Evolutionary conservation across 306 rosid species (phyloP).

Genomic region (Fagus sylvatica): DNA sequence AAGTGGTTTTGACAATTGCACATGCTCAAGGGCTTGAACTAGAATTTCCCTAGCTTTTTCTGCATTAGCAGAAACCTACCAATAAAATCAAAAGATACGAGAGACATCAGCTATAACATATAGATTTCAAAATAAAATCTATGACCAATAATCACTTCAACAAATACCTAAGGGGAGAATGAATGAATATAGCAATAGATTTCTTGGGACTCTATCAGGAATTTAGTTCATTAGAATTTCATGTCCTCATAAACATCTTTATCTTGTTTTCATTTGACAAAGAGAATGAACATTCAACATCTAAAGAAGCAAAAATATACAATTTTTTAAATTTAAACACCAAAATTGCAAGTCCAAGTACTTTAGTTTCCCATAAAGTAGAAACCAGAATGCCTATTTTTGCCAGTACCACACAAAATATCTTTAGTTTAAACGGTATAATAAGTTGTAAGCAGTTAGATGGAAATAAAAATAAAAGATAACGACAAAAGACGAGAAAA

Average conservation of each 20-base stretch:
- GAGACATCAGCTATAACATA: conserved; percentile 16
- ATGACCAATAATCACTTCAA: background rate
- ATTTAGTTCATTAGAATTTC: background rate
- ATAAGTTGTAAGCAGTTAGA: background rate
- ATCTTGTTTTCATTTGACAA: background rate
- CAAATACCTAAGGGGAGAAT: background rate
- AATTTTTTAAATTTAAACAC: background rate
- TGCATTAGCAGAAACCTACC: conserved; percentile 75
- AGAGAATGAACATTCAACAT: background rate
- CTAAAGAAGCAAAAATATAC: background rate
- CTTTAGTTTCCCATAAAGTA: background rate
- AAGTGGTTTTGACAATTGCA: conserved; percentile 64
- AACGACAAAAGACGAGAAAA: background rate
- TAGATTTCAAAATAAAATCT: background rate
- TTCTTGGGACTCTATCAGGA: background rate
- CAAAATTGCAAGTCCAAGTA: background rate
- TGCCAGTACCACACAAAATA: background rate
- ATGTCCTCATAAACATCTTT: background rate
- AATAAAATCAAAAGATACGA: conserved; percentile 15
- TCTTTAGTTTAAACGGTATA: background rate
- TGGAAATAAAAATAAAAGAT: background rate
- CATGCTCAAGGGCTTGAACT: conserved; percentile 77
- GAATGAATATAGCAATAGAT: background rate
- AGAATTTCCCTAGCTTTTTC: conserved; percentile 81
- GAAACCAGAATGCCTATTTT: background rate